Percentiles rank a stretch among this genome's conserved stretches.
These are phyloP conservation scores for Tolypocladium inflatum DNA, from an alignment of 2,329 filamentous ascomycete species.

Conservation along the genomic window DNA sequence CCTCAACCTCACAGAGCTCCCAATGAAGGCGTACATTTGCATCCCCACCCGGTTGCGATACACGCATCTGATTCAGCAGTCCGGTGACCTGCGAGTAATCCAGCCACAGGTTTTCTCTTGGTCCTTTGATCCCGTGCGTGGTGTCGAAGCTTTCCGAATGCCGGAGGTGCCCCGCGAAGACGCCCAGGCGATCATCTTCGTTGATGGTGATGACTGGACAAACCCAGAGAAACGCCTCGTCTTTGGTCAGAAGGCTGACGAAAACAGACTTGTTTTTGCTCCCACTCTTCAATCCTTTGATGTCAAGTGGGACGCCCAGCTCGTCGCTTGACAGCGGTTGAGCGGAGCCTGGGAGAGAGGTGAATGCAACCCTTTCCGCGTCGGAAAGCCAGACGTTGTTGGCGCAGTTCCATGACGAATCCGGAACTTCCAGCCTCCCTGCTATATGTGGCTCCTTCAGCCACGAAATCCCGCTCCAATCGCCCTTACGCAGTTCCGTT, in stretches of 20 bases:
- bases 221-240: not conserved
- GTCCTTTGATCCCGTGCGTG: not conserved
- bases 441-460: too few relatives aligned
- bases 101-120: not conserved
- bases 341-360: too few relatives aligned
- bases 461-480: too few relatives aligned
- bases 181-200: too few relatives aligned
- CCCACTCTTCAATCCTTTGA: not conserved
- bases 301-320: too few relatives aligned
- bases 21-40: not conserved
- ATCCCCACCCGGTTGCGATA: not conserved
- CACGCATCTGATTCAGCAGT: not conserved
- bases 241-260: not conserved
- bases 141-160: not conserved
- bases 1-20: not conserved
- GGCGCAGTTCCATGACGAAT: too few relatives aligned
- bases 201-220: not conserved
- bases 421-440: too few relatives aligned
- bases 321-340: too few relatives aligned
- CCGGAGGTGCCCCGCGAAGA: too few relatives aligned
- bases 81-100: not conserved
- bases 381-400: too few relatives aligned
- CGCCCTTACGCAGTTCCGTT: too few relatives aligned
- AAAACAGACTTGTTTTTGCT: not conserved
- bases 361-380: too few relatives aligned